phyloP scores from a whole-genome alignment of 139 green algal genomes.

The Coccomyxa sp. region DNA sequence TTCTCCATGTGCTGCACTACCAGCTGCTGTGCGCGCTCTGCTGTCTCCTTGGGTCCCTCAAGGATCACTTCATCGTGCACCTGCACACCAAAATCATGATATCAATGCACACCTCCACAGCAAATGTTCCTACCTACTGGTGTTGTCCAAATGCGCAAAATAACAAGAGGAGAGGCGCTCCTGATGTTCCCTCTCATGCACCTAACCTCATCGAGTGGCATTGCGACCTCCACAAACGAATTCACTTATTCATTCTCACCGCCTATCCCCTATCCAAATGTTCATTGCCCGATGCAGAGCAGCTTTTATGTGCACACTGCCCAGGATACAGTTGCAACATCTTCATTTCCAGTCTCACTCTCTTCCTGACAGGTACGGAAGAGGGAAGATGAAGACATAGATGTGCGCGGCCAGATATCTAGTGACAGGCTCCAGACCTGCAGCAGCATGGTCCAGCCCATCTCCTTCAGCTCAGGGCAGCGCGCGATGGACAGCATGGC shows the following conservation, averaged over 20 bases:
- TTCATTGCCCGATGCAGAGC: background rate
- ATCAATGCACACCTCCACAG: background rate
- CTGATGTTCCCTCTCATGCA: background rate
- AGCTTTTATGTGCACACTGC: background rate
- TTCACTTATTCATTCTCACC: too few species aligned
- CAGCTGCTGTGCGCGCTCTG: conserved; percentile 59
- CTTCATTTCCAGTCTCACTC: background rate
- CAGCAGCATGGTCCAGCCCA: conserved; percentile 90
- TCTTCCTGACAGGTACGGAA: background rate
- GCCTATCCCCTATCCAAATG: too few species aligned
- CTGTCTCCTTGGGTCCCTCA: conserved; percentile 81
- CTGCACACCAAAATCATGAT: conserved; percentile 23
- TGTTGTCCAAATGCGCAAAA: too few species aligned
- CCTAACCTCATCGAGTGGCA: too few species aligned
- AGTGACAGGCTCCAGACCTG: conserved; percentile 51
- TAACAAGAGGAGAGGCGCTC: background rate
- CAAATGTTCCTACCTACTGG: background rate
- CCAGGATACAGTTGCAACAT: background rate
- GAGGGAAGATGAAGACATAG: background rate
- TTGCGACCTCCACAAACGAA: too few species aligned
- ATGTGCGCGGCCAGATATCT: background rate
- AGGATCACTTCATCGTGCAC: conserved; percentile 98
- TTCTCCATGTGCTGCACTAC: conserved; percentile 84
- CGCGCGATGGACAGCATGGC: conserved; percentile 88
- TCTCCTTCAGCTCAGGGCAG: conserved; percentile 51